These are phyloP conservation scores for Aegilops bicornis DNA, from an alignment of 176 grass and related monocot species.

Conservation along the genomic window DNA sequence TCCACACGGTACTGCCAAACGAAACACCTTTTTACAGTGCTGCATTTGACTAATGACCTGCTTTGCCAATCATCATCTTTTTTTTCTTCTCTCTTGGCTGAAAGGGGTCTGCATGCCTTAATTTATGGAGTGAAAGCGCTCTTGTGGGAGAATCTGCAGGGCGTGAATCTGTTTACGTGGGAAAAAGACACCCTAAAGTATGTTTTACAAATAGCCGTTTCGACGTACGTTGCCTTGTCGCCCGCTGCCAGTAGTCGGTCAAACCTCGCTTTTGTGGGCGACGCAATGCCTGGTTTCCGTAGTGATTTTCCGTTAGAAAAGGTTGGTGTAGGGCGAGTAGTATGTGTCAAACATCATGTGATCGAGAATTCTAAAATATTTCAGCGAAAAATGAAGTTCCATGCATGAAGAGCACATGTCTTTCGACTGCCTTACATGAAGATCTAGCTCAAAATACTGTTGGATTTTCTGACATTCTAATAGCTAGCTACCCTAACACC, in stretches of 20 bases:
- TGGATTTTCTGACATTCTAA: conserved; percentile 10
- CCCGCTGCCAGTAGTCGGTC: conserved; percentile 29
- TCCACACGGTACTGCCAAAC: conserved; percentile 40
- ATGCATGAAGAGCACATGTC: background rate
- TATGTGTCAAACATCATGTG: background rate
- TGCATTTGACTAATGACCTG: conserved; percentile 65
- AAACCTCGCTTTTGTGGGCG: conserved; percentile 36
- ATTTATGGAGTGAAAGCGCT: conserved; percentile 43
- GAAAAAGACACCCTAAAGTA: conserved; percentile 42
- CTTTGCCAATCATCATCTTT: conserved; percentile 42
- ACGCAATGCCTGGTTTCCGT: conserved; percentile 22
- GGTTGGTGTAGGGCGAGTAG: background rate
- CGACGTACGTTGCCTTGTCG: conserved; percentile 25
- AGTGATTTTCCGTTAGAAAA: conserved; percentile 24
- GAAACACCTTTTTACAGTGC: conserved; percentile 47
- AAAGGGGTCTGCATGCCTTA: conserved; percentile 39
- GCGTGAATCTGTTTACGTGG: conserved; percentile 37
- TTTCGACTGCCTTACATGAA: conserved; percentile 3
- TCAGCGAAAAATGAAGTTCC: background rate
- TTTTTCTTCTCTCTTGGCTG: background rate
- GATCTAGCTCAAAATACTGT: background rate
- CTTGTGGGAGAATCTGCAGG: conserved; percentile 42
- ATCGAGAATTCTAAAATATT: background rate
- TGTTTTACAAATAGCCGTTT: conserved; percentile 39
- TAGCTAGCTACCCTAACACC: background rate